Conservation (phyloP, 306 rosid species). For the Begonia loranthoides region DNA sequence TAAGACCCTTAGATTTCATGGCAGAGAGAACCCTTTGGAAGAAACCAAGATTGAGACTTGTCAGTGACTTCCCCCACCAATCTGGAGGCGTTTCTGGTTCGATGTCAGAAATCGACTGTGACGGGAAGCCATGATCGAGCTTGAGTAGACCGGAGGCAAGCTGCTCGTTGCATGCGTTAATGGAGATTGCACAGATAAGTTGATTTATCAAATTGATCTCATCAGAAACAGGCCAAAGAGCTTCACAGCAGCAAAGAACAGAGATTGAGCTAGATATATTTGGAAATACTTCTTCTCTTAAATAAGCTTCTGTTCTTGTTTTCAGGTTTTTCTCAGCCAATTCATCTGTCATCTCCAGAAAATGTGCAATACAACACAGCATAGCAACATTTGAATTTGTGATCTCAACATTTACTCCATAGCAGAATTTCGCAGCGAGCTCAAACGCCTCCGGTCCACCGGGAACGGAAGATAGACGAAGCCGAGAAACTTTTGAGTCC, state of each 20-base stretch:
- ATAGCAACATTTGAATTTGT: slow-evolving; percentile 67
- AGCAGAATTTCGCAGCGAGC: slow-evolving; percentile 87
- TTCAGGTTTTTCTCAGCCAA: slow-evolving; percentile 64
- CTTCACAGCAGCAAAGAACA: slow-evolving; percentile 79
- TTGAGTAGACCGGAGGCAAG: slow-evolving; percentile 72
- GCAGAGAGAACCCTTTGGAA: slow-evolving; percentile 71
- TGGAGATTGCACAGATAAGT: slow-evolving; percentile 73
- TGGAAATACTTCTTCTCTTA: slow-evolving; percentile 59
- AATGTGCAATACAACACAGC: slow-evolving; percentile 62
- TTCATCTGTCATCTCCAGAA: slow-evolving; percentile 88
- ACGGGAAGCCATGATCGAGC: slow-evolving; percentile 66
- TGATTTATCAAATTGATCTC: slow-evolving; percentile 59
- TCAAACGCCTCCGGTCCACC: slow-evolving; percentile 92
- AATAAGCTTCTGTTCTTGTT: slow-evolving; percentile 47
- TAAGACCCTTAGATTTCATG: slow-evolving; percentile 78
- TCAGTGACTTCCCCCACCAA: slow-evolving; percentile 91
- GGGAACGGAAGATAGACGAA: slow-evolving; percentile 48
- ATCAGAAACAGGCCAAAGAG: slow-evolving; percentile 63
- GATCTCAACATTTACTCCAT: slow-evolving; percentile 61
- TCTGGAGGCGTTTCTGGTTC: slow-evolving; percentile 80
- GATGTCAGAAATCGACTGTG: slow-evolving; percentile 28
- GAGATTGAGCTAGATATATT: slow-evolving; percentile 59
- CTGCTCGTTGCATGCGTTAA: slow-evolving; percentile 87
- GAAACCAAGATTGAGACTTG: slow-evolving; percentile 55
- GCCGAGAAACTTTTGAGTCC: slow-evolving; percentile 54